A percentile compares a stretch with the other conserved stretches of the same genome.
Evolutionary conservation across 208 protist genomes (phyloP).

Genomic region (Wallacemonas rigidus): DNA sequence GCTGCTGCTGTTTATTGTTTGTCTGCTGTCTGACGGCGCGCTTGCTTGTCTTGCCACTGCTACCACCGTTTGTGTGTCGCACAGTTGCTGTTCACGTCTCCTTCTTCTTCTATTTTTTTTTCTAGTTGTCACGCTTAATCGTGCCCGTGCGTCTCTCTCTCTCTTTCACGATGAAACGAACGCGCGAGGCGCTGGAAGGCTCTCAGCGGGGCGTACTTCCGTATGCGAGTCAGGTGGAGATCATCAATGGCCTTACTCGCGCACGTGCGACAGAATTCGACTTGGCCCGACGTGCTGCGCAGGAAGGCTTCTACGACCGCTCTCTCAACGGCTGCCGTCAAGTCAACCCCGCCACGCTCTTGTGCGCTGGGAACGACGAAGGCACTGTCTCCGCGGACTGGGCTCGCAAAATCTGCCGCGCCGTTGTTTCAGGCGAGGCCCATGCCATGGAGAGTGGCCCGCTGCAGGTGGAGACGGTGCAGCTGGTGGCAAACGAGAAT

Average conservation of each 20-base stretch:
- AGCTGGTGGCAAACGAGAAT: conserved; percentile 73
- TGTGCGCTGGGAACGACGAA: conserved; percentile 13
- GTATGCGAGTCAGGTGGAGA: conserved; percentile 25
- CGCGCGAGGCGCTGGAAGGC: conserved; percentile 22
- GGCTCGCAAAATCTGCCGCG: conserved; percentile 17
- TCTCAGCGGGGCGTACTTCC: conserved; percentile 9
- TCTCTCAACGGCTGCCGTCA: conserved; percentile 3
- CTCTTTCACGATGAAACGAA: conserved; percentile 27
- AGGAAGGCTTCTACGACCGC: conserved; percentile 16
- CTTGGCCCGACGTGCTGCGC: background rate
- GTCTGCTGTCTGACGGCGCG: too few species aligned
- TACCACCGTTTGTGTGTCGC: too few species aligned
- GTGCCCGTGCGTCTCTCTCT: background rate
- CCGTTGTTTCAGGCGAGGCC: conserved; percentile 26
- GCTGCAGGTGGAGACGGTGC: conserved; percentile 52
- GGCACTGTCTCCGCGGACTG: conserved; percentile 9
- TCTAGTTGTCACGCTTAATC: conserved; percentile 1
- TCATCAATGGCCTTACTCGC: conserved; percentile 30
- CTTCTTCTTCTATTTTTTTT: conserved; percentile 13
- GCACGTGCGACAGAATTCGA: conserved; percentile 7
- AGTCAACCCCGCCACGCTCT: conserved; percentile 1
- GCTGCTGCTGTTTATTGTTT: too few species aligned
- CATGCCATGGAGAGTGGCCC: conserved; percentile 22
- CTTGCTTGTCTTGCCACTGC: too few species aligned
- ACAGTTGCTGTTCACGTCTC: background rate